Base-by-base conservation (phyloP, 306 rosid species). In the Pterocarpus santalinus region DNA sequence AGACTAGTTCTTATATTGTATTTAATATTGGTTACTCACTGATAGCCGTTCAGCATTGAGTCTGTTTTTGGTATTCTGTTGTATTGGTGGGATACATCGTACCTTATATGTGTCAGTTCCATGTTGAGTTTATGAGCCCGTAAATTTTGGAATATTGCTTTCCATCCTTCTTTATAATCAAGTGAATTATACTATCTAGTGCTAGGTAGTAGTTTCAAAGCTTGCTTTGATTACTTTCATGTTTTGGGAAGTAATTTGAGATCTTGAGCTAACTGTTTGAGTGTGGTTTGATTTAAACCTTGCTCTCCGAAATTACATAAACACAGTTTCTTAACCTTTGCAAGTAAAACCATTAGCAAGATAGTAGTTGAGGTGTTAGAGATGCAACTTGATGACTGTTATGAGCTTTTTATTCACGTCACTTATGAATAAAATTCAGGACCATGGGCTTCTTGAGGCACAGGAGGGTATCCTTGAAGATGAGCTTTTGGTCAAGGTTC, bases 401-500 rank as follows among this genome's bases (percentile, higher is more conserved):
- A 7, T 13, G 72, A 39, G 7, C 61, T 30, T 69, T 15, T 51
- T 65, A 69, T 55, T 81, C 35, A 65, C 60, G 65, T 32, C 36
- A 72, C 39, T 64, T 69, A 60, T 85, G 39, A 53, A 69, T 84
- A 49, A 77, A 81, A 80, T 81, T 84, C 88, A 88, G 94, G 91
- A 72, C 11, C 84, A 49, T 17, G 73, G 51, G 65, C 73, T 76
- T 73, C 55, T 33, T 30, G 79, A 81, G 76, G 78, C 8, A 58
- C 88, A 64, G 67, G 87, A 83, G 46, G 85, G 62, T 76, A 53
- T 5, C 55, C 15, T 16, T 8, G 97, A 90, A 78, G 90, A 90
- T 71, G 92, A 91, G 67, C 90, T 91, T 81, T 81, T 90, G 51
- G 90, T 95, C 78, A 83, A 80, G 81, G 98, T 95, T 84, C 97